Evolutionary conservation across 2,329 filamentous ascomycete species (phyloP).

Genomic region (Aciculosporium take): DNA sequence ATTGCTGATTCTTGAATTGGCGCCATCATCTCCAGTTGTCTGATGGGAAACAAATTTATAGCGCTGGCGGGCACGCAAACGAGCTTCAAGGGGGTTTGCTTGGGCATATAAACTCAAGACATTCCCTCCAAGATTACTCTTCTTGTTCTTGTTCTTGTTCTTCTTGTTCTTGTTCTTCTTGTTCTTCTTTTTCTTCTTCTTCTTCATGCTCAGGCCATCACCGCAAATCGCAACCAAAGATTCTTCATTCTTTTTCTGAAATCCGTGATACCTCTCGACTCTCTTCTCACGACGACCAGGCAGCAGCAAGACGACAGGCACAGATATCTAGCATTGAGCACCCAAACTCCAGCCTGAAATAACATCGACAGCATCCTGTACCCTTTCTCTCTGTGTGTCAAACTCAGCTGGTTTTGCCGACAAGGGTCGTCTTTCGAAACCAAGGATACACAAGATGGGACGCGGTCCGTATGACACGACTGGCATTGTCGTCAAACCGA

Average conservation of each 20-base stretch:
- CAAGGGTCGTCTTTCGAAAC: background rate
- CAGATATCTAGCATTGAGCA: background rate
- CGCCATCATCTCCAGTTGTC: no score
- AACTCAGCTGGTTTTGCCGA: background rate
- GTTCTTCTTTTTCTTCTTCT: background rate
- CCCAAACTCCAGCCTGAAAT: background rate
- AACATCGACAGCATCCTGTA: background rate
- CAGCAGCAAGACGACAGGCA: background rate
- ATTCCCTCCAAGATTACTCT: conserved; percentile 6
- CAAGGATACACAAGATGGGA: conserved; percentile 13
- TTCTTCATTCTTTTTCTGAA: background rate
- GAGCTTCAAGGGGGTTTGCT: background rate
- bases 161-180: background rate
- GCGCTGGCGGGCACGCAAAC: conserved; percentile 4
- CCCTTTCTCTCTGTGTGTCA: background rate
- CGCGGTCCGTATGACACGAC: conserved; percentile 26
- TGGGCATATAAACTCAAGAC: conserved; percentile 10
- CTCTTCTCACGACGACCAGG: background rate
- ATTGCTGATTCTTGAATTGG: background rate
- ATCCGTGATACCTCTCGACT: background rate
- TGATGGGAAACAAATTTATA: background rate
- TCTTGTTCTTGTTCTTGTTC: background rate
- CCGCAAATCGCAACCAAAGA: background rate
- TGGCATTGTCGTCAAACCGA: conserved; percentile 21
- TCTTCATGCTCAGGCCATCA: background rate